Evolutionary conservation across 352 stramenopile genomes (phyloP), one percentile per base, ranked within the genome.

Genomic region (Blastocystis sp.): DNA sequence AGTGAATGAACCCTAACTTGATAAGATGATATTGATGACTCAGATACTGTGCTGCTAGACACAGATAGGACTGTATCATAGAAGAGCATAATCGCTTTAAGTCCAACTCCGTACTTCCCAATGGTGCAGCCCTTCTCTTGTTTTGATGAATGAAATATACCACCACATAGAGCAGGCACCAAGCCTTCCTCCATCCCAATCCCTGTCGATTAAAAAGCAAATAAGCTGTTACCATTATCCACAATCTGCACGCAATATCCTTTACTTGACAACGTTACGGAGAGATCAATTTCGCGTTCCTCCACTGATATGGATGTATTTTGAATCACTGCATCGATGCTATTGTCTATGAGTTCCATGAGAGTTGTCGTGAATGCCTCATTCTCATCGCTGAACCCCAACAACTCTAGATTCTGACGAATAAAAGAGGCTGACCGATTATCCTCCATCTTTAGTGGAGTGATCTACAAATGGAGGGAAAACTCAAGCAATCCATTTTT

Each of bases 21-120:
- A 29, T 63, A 80, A 9, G 70, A 64, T 9, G 70, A 47, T 37
- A 80, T 54, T 34, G n/a, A 62, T 20, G 26, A 34, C 43, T 80
- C 39, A 20, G n/a, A 13, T 29, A 18, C 9, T 45, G 70, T 80
- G 8, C 37, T 61, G 55, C 70, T 80, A 20, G 70, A 80, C 47
- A 80, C 70, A 2, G 39, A 43, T 3, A 80, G 43, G 13, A n/a
- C 50, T 26, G 45, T 43, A n/a, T 80, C 20, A 41, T 80, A 80
- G 4, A 45, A 80, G 45, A 80, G 70, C 53, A 80, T 41, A 63
- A 80, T 80, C 11, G 70, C 70, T 20, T 80, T 80, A 6, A 80
- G 43, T 43, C 70, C 70, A 41, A 80, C 45, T 34, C 70, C 70
- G n/a, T 63, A 80, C 37, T 80, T 80, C 3, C 70, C 70, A 41